phyloP scores from a whole-genome alignment of 305 asterid species.

The Rubia balearica region DNA sequence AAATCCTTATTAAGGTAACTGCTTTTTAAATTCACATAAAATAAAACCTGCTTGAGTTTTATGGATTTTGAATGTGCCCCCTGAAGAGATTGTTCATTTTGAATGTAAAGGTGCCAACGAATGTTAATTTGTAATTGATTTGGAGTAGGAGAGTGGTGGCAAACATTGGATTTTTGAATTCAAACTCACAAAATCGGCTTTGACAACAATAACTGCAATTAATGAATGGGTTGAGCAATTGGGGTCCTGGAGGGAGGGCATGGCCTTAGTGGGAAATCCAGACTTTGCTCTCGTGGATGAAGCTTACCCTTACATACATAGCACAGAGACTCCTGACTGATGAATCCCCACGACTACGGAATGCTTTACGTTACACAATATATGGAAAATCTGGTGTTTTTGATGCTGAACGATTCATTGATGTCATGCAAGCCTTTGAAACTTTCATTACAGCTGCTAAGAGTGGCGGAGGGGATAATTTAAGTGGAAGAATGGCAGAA shows the following conservation, averaged over 20 bases:
- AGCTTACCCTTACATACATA: conserved; percentile 95
- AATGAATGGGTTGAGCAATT: no score
- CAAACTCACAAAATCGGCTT: no score
- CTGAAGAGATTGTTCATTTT: no score
- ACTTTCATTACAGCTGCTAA: conserved; percentile 91
- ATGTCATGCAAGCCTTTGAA: conserved; percentile 99
- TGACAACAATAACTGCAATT: no score
- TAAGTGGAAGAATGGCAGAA: conserved; percentile 96
- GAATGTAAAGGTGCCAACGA: no score
- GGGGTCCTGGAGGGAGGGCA: conserved; percentile 99
- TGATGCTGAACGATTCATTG: conserved; percentile 94
- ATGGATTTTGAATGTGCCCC: no score
- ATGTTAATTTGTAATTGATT: no score
- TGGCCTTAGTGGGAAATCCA: conserved; percentile 94
- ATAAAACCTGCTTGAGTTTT: no score
- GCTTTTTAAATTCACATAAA: no score
- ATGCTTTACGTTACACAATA: conserved; percentile 84
- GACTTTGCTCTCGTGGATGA: conserved; percentile 97
- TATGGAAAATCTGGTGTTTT: conserved; percentile 92
- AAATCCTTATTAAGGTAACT: no score
- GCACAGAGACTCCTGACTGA: conserved; percentile 94
- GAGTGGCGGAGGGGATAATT: conserved; percentile 93
- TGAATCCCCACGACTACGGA: conserved; percentile 87
- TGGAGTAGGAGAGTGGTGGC: no score
- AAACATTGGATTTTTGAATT: no score